Conservation (phyloP, 192 early-diverging fungal genomes). For the Globomyces pollinis-pini region DNA sequence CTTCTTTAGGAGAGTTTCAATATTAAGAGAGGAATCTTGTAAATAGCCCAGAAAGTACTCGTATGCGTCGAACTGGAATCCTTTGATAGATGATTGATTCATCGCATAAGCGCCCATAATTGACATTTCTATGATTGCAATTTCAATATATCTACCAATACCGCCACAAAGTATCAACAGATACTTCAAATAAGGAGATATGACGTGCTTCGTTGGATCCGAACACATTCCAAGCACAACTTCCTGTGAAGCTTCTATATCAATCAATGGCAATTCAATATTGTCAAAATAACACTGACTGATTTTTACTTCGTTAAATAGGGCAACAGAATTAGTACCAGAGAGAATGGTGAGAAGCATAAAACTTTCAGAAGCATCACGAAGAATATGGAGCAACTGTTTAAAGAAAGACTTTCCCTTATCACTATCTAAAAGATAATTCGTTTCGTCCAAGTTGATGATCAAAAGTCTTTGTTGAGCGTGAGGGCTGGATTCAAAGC, state of each 20-base stretch:
- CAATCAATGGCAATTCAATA: slow-evolving; percentile 1
- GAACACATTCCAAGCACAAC: not conserved
- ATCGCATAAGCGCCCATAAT: not conserved
- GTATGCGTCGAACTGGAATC: slow-evolving; percentile 2
- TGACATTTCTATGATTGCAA: slow-evolving; percentile 6
- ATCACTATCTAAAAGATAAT: not conserved
- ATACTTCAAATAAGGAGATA: not conserved
- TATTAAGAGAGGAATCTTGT: not conserved
- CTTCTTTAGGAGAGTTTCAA: not conserved
- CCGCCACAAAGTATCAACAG: not conserved
- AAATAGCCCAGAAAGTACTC: not conserved
- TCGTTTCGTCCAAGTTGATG: slow-evolving; percentile 3
- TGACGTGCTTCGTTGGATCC: not conserved
- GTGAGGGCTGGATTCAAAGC: not conserved
- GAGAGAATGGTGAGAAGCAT: not conserved
- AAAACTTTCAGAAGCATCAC: too few species aligned
- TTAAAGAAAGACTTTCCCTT: not conserved
- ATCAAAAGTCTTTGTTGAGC: not conserved
- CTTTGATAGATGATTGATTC: not conserved
- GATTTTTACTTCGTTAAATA: not conserved
- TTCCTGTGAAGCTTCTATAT: not conserved
- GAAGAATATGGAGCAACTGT: not conserved
- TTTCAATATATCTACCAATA: not conserved
- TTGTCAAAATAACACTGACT: not conserved
- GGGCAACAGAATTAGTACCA: not conserved